A percentile compares a stretch with the other conserved stretches of the same genome.
Conservation (phyloP, 306 rosid species). For the Dalbergia cochinchinensis region DNA sequence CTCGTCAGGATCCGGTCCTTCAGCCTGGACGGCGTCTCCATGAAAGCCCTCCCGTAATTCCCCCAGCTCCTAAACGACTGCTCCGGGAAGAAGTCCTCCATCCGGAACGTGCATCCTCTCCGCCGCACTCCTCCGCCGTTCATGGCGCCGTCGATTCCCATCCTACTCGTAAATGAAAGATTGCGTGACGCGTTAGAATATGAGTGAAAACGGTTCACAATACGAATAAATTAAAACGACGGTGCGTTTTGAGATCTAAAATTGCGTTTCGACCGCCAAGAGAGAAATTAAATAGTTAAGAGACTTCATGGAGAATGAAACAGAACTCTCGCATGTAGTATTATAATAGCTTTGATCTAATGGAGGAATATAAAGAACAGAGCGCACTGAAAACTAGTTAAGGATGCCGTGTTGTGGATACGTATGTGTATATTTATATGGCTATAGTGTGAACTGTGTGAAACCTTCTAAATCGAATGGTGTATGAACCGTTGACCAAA, state of each 20-base stretch:
- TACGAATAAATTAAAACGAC: background rate
- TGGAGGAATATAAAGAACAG: background rate
- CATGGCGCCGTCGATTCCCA: constrained; percentile 38
- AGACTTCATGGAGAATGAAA: no score
- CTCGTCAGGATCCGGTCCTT: constrained; percentile 62
- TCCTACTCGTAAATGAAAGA: background rate
- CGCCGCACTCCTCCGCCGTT: constrained; percentile 46
- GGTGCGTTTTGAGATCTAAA: background rate
- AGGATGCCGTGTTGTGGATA: background rate
- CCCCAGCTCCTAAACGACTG: constrained; percentile 77
- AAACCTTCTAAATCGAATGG: background rate
- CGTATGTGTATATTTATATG: background rate
- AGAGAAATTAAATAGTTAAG: no score
- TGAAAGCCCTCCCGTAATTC: constrained; percentile 60
- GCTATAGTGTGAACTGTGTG: background rate
- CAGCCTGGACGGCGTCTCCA: constrained; percentile 64
- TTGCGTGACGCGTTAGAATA: background rate
- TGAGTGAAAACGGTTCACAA: background rate
- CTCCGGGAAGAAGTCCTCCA: constrained; percentile 81
- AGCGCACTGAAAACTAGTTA: background rate
- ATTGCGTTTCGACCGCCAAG: background rate
- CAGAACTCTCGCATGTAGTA: no score
- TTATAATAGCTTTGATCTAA: no score
- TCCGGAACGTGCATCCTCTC: constrained; percentile 58
- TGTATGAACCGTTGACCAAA: background rate